Conservation (phyloP, 495 filamentous ascomycete species). For the Lentithecium fluviatile region DNA sequence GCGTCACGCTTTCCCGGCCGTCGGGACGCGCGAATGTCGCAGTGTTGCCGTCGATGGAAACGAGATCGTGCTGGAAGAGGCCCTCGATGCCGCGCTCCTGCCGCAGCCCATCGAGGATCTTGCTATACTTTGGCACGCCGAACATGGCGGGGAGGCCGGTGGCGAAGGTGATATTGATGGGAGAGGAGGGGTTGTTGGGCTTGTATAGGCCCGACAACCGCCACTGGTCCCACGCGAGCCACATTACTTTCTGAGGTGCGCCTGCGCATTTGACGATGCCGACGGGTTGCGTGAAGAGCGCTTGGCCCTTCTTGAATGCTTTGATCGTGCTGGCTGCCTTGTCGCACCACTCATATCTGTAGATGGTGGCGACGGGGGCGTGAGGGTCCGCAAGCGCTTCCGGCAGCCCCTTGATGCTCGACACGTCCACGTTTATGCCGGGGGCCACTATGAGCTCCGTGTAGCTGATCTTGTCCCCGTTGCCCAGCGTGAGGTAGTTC, state of each 20-base stretch:
- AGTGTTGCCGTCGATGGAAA: constrained; percentile 58
- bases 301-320: constrained; percentile 55
- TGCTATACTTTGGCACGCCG: constrained; percentile 67
- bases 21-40: constrained; percentile 54
- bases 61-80: constrained; percentile 64
- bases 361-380: constrained; percentile 63
- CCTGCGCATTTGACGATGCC: constrained; percentile 69
- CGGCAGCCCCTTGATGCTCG: constrained; percentile 57
- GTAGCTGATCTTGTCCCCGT: constrained; percentile 60
- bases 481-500: constrained; percentile 58
- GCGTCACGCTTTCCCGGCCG: constrained; percentile 44
- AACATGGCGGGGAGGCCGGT: constrained; percentile 65
- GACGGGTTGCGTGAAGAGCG: constrained; percentile 67
- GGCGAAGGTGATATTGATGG: constrained; percentile 62
- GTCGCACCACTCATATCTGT: constrained; percentile 59
- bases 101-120: constrained; percentile 58
- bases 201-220: constrained; percentile 59
- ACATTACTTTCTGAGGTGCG: constrained; percentile 70
- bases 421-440: constrained; percentile 58
- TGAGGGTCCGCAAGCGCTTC: constrained; percentile 58
- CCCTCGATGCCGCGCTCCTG: constrained; percentile 64
- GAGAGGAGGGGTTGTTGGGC: constrained; percentile 45
- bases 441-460: constrained; percentile 65
- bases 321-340: constrained; percentile 59
- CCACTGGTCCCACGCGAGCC: constrained; percentile 68